phyloP scores from a whole-genome alignment of 495 filamentous ascomycete genomes.

The Coniosporium apollinis region DNA sequence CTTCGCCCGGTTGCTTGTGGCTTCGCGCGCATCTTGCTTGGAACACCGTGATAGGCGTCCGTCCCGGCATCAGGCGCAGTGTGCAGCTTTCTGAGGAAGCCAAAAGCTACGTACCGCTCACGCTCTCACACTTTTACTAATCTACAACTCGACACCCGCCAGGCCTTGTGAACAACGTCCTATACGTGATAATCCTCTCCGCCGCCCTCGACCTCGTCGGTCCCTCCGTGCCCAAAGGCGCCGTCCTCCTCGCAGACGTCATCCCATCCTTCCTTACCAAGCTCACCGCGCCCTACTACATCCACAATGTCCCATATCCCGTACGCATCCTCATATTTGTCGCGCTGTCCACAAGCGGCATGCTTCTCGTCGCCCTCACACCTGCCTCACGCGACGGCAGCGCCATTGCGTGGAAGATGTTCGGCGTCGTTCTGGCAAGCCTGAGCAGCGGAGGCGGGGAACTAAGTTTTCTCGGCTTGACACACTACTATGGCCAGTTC shows the following conservation, averaged over 20 bases:
- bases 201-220: constrained; percentile 94
- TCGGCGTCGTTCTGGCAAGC: constrained; percentile 72
- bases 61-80: too few relatives aligned
- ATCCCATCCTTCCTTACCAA: constrained; percentile 80
- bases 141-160: neutral
- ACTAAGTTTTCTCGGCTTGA: constrained; percentile 74
- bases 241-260: constrained; percentile 87
- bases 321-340: constrained; percentile 58
- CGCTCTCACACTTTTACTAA: constrained; percentile 1
- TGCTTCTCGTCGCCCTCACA: constrained; percentile 74
- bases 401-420: constrained; percentile 54
- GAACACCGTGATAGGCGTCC: too few relatives aligned
- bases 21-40: neutral
- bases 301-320: constrained; percentile 68
- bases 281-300: constrained; percentile 80
- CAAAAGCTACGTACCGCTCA: too few relatives aligned
- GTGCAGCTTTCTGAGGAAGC: too few relatives aligned
- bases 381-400: constrained; percentile 40
- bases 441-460: constrained; percentile 73
- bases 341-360: constrained; percentile 54
- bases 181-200: constrained; percentile 92
- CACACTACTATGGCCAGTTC: constrained; percentile 85
- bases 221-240: constrained; percentile 62
- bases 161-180: constrained; percentile 95
- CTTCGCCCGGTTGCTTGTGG: neutral